Evolutionary conservation across 768 basidiomycete genomes (phyloP), one percentile per base, ranked within the genome.

Genomic region (Tubosaeta sp.): DNA sequence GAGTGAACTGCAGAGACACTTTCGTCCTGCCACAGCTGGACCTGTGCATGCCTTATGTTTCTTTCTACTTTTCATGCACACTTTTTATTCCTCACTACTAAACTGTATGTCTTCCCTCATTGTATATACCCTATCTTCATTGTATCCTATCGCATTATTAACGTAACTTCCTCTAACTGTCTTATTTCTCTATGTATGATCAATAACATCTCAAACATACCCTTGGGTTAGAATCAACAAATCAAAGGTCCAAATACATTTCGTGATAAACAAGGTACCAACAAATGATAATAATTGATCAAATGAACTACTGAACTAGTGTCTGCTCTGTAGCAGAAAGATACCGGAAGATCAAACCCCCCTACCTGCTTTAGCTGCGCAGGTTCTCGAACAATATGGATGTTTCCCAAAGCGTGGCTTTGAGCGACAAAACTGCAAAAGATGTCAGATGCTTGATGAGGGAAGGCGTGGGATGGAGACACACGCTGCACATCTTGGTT

Each of bases 361-460:
- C 32, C 60, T 60, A 6, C 55, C 48, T 4, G 64, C 64, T 47
- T 55, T 61, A 43, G 58, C 51, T 7, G 69, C 68, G 37, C 68
- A 69, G 13, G 68, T 67, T 51, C 52, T 65, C 16, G 69, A 71
- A 38, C 69, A 69, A 33, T 68, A 71, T 4, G 65, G 64, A 47
- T 71, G 65, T 41, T 67, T 69, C 38, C 69, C 69, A 44, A 62
- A 68, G 31, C 60, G 70, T 33, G 65, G 67, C 27, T 66, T 67
- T 25, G 53, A 56, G 43, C 49, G 69, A 53, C 69, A 69, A 43
- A 64, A 58, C 67, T 69, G 14, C 11, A 35, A 32, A 39, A 42
- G 31, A 29, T 45, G 17, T 47, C 19, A 9, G 8, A 48, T 6
- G 48, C 5, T 31, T n/a, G 14, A 42, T 16, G 25, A 34, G 29